Percentiles rank a stretch among this genome's conserved stretches.
Conservation (phyloP, 495 filamentous ascomycete species). For the Tirmania nivea region DNA sequence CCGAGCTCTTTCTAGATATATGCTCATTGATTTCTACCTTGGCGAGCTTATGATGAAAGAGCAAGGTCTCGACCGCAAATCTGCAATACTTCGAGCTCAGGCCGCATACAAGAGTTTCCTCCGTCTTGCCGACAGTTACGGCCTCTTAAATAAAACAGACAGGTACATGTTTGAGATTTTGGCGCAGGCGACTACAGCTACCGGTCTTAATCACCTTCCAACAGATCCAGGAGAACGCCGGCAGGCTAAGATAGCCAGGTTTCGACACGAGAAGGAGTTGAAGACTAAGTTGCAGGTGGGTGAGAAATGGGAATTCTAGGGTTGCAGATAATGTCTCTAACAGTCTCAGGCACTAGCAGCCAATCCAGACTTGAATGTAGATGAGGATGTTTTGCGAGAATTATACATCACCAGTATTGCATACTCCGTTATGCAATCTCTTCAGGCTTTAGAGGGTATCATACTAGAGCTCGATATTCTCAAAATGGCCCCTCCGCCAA, state of each 20-base stretch:
- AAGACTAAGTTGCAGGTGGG: conserved; percentile 57
- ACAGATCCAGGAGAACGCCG: conserved; percentile 52
- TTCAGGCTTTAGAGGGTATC: conserved; percentile 65
- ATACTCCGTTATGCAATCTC: conserved; percentile 54
- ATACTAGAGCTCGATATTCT: conserved; percentile 68
- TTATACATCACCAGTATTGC: conserved; percentile 55
- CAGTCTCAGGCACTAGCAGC: conserved; percentile 33
- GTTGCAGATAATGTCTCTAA: neutral
- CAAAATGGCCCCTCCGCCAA: conserved; percentile 39
- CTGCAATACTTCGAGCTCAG: conserved; percentile 37
- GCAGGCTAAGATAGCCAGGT: conserved; percentile 66
- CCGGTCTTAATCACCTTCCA: conserved; percentile 5
- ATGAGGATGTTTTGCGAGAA: conserved; percentile 58
- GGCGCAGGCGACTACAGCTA: neutral
- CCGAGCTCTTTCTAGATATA: conserved; percentile 29
- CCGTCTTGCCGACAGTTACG: conserved; percentile 52
- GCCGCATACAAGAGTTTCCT: conserved; percentile 57
- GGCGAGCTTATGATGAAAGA: conserved; percentile 43
- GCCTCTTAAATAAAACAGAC: conserved; percentile 43
- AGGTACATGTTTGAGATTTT: conserved; percentile 36
- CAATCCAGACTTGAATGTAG: conserved; percentile 25
- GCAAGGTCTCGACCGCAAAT: conserved; percentile 36
- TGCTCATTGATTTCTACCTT: conserved; percentile 43
- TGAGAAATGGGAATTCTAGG: neutral
- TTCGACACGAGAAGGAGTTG: conserved; percentile 66